phyloP scores from a whole-genome alignment of 306 rosid species.

The Casuarina equisetifolia region DNA sequence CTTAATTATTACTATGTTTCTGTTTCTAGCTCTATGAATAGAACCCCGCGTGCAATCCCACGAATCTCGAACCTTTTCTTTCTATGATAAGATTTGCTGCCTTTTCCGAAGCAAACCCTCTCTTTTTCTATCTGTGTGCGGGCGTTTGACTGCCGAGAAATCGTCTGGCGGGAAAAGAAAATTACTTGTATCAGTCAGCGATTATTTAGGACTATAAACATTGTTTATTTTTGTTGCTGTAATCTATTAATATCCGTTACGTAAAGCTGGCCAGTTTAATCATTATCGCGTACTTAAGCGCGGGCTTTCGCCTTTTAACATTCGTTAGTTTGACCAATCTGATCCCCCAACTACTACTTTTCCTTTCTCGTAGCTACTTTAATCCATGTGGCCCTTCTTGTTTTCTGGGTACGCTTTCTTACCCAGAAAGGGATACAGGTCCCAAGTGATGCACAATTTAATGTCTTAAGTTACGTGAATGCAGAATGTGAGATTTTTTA shows the following conservation, averaged over 20 bases:
- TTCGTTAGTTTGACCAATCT: background rate
- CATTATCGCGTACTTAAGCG: background rate
- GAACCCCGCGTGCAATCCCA: background rate
- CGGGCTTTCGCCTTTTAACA: background rate
- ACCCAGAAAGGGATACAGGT: background rate
- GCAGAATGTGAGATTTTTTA: background rate
- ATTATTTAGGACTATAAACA: background rate
- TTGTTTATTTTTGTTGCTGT: background rate
- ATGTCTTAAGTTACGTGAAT: background rate
- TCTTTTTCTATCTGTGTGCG: background rate
- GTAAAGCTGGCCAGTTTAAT: background rate
- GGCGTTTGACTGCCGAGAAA: background rate
- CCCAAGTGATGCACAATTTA: background rate
- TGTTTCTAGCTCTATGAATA: background rate
- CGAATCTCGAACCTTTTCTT: conserved; percentile 13
- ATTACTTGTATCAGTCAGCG: background rate
- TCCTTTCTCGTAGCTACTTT: background rate
- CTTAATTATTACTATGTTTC: background rate
- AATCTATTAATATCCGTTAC: background rate
- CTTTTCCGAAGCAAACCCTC: conserved; percentile 11
- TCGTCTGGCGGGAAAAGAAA: background rate
- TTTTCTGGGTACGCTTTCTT: background rate
- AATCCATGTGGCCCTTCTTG: background rate
- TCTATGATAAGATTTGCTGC: background rate
- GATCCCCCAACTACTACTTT: background rate